phyloP scores from a whole-genome alignment of 106 monocot genomes.

The Posidonia australis region DNA sequence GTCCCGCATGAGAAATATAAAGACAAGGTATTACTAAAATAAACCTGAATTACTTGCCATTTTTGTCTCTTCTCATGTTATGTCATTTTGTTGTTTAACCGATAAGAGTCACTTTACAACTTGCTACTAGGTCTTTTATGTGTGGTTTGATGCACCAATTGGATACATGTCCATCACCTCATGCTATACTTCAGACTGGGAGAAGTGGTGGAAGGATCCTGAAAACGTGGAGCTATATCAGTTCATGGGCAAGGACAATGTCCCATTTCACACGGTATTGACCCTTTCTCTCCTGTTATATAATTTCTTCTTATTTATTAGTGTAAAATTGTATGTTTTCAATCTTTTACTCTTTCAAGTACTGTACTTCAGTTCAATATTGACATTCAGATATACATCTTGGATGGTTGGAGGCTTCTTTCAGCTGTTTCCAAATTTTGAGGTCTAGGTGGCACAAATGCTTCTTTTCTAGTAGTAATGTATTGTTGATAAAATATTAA shows the following conservation, averaged over 20 bases:
- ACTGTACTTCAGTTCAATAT: too few species aligned
- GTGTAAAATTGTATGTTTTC: background rate
- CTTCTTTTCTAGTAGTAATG: too few species aligned
- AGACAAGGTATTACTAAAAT: slow-evolving; percentile 59
- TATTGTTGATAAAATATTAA: too few species aligned
- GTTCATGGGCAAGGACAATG: slow-evolving; percentile 99
- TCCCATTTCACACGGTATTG: slow-evolving; percentile 94
- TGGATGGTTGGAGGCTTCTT: too few species aligned
- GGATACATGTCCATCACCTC: slow-evolving; percentile 89
- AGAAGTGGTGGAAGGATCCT: slow-evolving; percentile 98
- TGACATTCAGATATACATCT: too few species aligned
- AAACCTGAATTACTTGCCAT: background rate
- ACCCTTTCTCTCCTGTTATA: background rate
- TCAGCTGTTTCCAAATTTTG: too few species aligned
- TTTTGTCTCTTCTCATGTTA: background rate
- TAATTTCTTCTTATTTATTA: slow-evolving; percentile 7
- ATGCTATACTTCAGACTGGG: slow-evolving; percentile 83
- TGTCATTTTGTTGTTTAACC: background rate
- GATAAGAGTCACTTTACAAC: background rate
- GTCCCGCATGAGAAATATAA: slow-evolving; percentile 93
- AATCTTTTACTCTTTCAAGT: too few species aligned
- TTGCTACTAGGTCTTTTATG: slow-evolving; percentile 79
- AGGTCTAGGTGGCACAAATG: too few species aligned
- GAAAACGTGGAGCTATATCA: slow-evolving; percentile 90
- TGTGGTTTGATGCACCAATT: slow-evolving; percentile 99